Evolutionary conservation across 345 rosid genomes (phyloP).

Genomic region (Luvunga scandens): DNA sequence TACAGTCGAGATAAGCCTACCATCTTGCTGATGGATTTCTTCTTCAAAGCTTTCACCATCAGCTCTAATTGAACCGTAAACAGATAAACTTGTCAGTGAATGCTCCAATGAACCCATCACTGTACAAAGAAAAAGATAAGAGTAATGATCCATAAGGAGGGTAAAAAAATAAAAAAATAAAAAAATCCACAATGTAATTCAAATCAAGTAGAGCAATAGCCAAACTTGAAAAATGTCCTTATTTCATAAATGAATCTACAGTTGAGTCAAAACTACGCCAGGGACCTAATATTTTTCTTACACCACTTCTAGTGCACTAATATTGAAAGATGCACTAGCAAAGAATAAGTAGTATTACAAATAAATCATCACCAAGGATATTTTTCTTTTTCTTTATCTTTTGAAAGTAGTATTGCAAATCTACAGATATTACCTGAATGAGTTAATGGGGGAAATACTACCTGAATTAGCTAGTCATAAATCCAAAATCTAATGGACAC

Average conservation of each 20-base stretch:
- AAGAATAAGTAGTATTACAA: too few species aligned
- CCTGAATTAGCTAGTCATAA: too few species aligned
- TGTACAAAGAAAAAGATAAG: constrained; percentile 31
- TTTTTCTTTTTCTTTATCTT: too few species aligned
- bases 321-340: not conserved
- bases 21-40: constrained; percentile 31
- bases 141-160: constrained; percentile 5
- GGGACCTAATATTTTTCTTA: not conserved
- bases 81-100: constrained; percentile 67
- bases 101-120: constrained; percentile 95
- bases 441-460: too few species aligned
- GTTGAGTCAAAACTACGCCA: not conserved
- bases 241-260: not conserved
- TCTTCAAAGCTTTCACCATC: constrained; percentile 83
- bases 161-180: too few species aligned
- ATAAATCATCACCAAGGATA: not conserved
- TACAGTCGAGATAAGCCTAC: constrained; percentile 31
- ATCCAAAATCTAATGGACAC: too few species aligned
- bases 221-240: not conserved
- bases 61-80: constrained; percentile 73
- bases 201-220: not conserved
- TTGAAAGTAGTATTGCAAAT: too few species aligned
- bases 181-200: constrained; percentile 2
- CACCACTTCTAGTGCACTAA: not conserved
- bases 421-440: too few species aligned